Conservation (phyloP, 257 asterid genomes). For the Solanum paucissectum region DNA sequence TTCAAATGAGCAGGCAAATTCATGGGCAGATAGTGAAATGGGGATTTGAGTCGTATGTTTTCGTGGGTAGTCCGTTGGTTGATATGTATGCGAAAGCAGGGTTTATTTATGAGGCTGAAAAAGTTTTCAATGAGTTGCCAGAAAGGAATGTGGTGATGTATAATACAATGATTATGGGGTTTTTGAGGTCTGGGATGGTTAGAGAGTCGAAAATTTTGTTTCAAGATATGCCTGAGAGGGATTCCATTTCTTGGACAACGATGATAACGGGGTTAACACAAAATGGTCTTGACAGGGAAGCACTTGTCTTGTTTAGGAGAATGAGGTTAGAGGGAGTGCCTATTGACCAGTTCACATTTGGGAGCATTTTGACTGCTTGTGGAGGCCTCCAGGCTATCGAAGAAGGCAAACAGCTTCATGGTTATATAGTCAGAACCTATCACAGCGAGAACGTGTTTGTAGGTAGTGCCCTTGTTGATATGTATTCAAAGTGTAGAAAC, state of each 20-base stretch:
- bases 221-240: slow-evolving; percentile 53
- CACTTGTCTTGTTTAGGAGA: slow-evolving; percentile 37
- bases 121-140: slow-evolving; percentile 39
- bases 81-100: slow-evolving; percentile 84
- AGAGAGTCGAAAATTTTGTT: slow-evolving; percentile 35
- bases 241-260: slow-evolving; percentile 80
- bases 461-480: slow-evolving; percentile 87
- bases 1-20: slow-evolving; percentile 51
- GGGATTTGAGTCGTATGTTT: slow-evolving; percentile 59
- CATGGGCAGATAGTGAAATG: slow-evolving; percentile 73
- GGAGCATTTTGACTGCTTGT: slow-evolving; percentile 79
- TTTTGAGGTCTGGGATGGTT: slow-evolving; percentile 29
- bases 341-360: slow-evolving; percentile 81
- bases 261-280: slow-evolving; percentile 71
- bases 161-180: slow-evolving; percentile 31
- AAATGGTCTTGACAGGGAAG: slow-evolving; percentile 43
- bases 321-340: slow-evolving; percentile 52
- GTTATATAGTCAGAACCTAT: slow-evolving; percentile 44
- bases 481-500: slow-evolving; percentile 73
- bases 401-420: slow-evolving; percentile 85
- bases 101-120: slow-evolving; percentile 36
- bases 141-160: slow-evolving; percentile 28
- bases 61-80: slow-evolving; percentile 75
- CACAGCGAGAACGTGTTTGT: slow-evolving; percentile 57
- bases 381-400: slow-evolving; percentile 46